Evolutionary conservation across 2,329 filamentous ascomycete species (phyloP), one percentile per base, ranked within the genome.

Genomic region (Penicillium hesseltinei): DNA sequence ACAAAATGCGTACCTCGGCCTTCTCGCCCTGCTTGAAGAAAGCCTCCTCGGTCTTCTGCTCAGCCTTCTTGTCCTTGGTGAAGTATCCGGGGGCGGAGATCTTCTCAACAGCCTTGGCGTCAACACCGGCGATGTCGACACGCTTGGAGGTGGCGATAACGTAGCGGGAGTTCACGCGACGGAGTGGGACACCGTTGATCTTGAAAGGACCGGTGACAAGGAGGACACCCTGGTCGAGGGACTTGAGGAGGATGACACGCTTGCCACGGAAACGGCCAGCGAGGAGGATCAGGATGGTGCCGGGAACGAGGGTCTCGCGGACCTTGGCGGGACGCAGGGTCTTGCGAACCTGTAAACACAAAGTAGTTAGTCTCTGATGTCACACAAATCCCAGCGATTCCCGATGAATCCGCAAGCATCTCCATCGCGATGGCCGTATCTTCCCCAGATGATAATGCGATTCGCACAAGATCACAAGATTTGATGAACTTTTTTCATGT

Each of bases 11-110:
- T 86, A 96, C 92, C 91, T 96, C 86, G 78, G 91, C 84, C 88
- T 96, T 96, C 88, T 97, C 92, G 80, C 92, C 84, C 86, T 97
- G 92, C 88, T 94, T 92, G 89, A 97, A 97, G 88, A 99, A 99
- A 79, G 92, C 91, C 79, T 97, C 93, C 87, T 99, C 93, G 74
- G 90, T 89, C 90, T 97, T 96, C 85, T 96, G 91, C 82, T 92
- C 87, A 74, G 84, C 78, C 72, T 80, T 83, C 88, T 96, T 96
- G 81, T 97, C 94, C 77, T 89, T 89, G 76, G 90, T 89, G 85
- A 99, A 99, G 90, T 99, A 99, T 81, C 90, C 91, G 79, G 85
- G 76, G 81, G 91, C 87, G 75, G 89, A 86, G 70, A 94, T 87
- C 89, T 97, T 99, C 79, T 89, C 88, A 75, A 89, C 74, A 59